These are phyloP conservation scores for Cenchrus fungigraminus DNA, from an alignment of 176 grass and related monocot species.

Conservation along the genomic window DNA sequence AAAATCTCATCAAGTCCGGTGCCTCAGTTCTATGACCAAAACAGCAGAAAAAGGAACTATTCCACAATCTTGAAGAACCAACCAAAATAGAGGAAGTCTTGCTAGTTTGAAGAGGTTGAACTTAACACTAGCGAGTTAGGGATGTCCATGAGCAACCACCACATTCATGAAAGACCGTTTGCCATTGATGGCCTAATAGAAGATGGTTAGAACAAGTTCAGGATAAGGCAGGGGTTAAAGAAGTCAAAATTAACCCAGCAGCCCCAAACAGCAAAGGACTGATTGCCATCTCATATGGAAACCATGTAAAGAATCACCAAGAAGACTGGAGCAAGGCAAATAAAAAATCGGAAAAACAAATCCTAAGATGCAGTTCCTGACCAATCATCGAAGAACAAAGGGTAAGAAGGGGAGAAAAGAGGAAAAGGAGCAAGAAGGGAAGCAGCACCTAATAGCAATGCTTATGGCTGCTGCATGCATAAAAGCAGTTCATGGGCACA, in stretches of 20 bases:
- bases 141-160: background rate
- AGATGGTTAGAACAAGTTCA: conserved; percentile 9
- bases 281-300: conserved; percentile 19
- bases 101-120: conserved; percentile 25
- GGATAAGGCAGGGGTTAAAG: conserved; percentile 33
- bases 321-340: conserved; percentile 9
- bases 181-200: conserved; percentile 32
- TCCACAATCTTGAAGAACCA: background rate
- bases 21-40: background rate
- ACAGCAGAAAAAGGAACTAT: background rate
- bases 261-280: conserved; percentile 27
- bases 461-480: conserved; percentile 36
- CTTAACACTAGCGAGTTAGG: background rate
- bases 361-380: conserved; percentile 29
- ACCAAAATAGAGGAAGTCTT: background rate
- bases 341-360: background rate
- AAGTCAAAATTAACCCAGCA: conserved; percentile 29
- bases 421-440: conserved; percentile 43
- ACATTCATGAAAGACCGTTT: conserved; percentile 28
- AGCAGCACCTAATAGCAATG: conserved; percentile 34
- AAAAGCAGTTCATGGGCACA: conserved; percentile 37
- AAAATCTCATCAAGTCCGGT: conserved; percentile 13
- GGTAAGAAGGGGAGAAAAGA: background rate
- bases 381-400: conserved; percentile 42
- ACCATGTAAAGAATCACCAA: conserved; percentile 29